Conservation (phyloP, 768 basidiomycete genomes). For the Phallus indusiatus region DNA sequence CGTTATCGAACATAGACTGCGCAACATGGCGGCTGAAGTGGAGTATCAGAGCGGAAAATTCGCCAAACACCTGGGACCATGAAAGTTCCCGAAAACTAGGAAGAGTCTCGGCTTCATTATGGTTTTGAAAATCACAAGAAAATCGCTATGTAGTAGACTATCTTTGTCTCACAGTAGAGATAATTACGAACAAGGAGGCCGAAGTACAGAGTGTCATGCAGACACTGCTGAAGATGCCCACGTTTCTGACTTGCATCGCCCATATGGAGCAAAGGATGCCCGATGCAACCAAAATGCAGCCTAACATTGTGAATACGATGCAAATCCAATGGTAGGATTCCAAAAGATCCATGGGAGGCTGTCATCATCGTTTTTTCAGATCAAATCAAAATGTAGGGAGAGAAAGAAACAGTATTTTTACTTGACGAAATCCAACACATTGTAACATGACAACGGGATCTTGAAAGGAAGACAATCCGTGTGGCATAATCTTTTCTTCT, state of each 20-base stretch:
- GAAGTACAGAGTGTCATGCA: conserved; percentile 30
- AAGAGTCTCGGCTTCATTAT: no score
- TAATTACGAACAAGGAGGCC: conserved; percentile 4
- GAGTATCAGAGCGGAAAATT: no score
- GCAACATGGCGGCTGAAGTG: neutral
- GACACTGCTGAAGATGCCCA: conserved; percentile 32
- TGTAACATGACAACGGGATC: conserved; percentile 17
- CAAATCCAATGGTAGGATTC: conserved; percentile 40
- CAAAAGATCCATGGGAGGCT: conserved; percentile 28
- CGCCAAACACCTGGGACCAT: no score
- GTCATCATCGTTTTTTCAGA: conserved; percentile 3
- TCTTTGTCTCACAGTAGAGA: neutral
- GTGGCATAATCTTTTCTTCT: neutral
- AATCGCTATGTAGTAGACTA: neutral
- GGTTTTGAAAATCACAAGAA: no score
- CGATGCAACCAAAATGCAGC: conserved; percentile 40
- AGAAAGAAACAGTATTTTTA: neutral
- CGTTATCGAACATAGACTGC: neutral
- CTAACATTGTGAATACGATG: conserved; percentile 34
- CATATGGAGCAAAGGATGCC: conserved; percentile 46
- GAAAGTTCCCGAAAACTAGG: no score
- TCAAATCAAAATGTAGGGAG: conserved; percentile 10
- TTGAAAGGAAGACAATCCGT: conserved; percentile 21
- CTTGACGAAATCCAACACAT: neutral
- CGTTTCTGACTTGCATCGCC: conserved; percentile 35